phyloP scores from a whole-genome alignment of 139 green algal genomes.

The Spirogloea muscicola region DNA sequence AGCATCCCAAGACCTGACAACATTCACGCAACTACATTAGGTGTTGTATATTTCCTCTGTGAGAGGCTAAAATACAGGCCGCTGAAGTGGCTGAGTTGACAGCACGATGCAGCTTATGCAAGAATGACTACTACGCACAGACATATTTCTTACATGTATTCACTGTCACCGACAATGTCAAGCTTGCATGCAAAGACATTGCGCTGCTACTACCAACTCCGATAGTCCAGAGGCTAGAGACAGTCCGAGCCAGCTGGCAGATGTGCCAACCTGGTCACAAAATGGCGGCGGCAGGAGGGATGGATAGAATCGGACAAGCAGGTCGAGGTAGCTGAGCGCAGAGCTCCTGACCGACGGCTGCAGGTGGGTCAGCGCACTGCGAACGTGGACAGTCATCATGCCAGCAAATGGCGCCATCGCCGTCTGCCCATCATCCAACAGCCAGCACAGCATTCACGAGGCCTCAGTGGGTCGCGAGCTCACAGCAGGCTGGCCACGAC shows the following conservation, averaged over 20 bases:
- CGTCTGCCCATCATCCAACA: slow-evolving; percentile 6
- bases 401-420: not conserved
- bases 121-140: not conserved
- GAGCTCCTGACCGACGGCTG: not conserved
- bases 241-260: no score
- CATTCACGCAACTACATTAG: not conserved
- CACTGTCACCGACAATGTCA: not conserved
- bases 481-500: no score
- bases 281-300: not conserved
- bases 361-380: slow-evolving; percentile 10
- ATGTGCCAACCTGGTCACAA: not conserved
- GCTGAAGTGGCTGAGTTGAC: no score
- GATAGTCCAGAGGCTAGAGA: no score
- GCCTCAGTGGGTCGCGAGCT: no score
- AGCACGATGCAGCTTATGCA: no score
- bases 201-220: no score
- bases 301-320: not conserved
- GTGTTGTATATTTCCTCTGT: not conserved
- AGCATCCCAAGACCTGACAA: slow-evolving; percentile 2
- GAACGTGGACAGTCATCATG: not conserved
- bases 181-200: no score
- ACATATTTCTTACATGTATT: not conserved
- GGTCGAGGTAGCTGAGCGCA: slow-evolving; percentile 4
- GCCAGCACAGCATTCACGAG: no score
- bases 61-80: no score